Evolutionary conservation across 352 stramenopile species (phyloP).

Genomic region (Thalassiosira exigua): DNA sequence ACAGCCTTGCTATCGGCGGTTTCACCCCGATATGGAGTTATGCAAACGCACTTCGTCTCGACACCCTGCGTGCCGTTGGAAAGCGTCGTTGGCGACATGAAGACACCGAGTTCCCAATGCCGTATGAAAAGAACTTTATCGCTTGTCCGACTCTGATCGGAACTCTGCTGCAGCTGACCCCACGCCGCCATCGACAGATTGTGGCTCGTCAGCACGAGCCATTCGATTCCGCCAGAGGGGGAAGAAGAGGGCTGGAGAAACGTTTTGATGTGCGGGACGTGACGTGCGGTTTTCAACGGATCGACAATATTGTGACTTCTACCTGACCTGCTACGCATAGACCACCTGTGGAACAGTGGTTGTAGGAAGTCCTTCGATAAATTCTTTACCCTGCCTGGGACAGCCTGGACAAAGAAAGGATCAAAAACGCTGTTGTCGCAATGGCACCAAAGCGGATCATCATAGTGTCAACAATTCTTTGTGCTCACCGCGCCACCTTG

Average conservation of each 20-base stretch:
- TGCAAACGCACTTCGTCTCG: not conserved
- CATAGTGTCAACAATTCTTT: too few relatives aligned
- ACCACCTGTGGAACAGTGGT: slow-evolving; percentile 64
- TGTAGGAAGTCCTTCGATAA: slow-evolving; percentile 71
- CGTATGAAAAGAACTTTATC: slow-evolving; percentile 51
- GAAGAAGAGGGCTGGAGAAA: slow-evolving; percentile 56
- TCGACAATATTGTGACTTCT: slow-evolving; percentile 12
- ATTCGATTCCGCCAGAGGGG: slow-evolving; percentile 53
- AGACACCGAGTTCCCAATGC: slow-evolving; percentile 80
- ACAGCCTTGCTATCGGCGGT: not conserved
- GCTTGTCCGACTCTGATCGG: not conserved
- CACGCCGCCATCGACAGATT: slow-evolving; percentile 80
- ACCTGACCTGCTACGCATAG: too few relatives aligned
- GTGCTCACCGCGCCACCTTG: slow-evolving; percentile 37
- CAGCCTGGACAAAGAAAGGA: slow-evolving; percentile 19
- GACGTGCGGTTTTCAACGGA: slow-evolving; percentile 48
- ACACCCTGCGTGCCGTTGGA: not conserved
- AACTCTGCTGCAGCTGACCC: slow-evolving; percentile 67
- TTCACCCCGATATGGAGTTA: not conserved
- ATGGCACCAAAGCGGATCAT: too few relatives aligned
- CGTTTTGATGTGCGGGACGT: slow-evolving; percentile 81
- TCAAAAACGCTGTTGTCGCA: too few relatives aligned
- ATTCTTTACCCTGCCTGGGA: slow-evolving; percentile 69
- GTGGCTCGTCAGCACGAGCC: slow-evolving; percentile 71
- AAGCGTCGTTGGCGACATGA: slow-evolving; percentile 61